Percentiles rank a stretch among this genome's conserved stretches.
phyloP scores from a whole-genome alignment of 2,329 filamentous ascomycete genomes.

The Sclerotinia borealis region DNA sequence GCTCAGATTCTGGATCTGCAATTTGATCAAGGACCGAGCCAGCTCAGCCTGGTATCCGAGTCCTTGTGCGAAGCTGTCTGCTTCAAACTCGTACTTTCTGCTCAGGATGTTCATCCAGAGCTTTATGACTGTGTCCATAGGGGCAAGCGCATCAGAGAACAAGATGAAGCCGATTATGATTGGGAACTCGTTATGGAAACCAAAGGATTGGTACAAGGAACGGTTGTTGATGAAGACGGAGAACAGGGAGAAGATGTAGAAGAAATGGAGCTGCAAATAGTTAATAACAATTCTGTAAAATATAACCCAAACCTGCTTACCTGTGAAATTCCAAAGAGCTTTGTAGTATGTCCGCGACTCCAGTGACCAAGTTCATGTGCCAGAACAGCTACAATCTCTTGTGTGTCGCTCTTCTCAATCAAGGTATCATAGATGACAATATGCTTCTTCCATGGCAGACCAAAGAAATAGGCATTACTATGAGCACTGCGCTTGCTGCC shows the following conservation, averaged over 20 bases:
- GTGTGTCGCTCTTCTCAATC: slow-evolving; percentile 86
- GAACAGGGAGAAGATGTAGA: slow-evolving; percentile 96
- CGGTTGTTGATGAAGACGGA: slow-evolving; percentile 95
- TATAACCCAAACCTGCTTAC: slow-evolving; percentile 38
- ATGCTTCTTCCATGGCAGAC: slow-evolving; percentile 98
- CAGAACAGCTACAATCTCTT: slow-evolving; percentile 91
- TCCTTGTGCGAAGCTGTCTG: slow-evolving; percentile 79
- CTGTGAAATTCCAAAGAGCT: slow-evolving; percentile 80
- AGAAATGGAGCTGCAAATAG: slow-evolving; percentile 67
- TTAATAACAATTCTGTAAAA: slow-evolving; percentile 26
- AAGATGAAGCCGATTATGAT: slow-evolving; percentile 97
- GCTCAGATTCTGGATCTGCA: slow-evolving; percentile 96
- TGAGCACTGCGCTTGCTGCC: slow-evolving; percentile 83
- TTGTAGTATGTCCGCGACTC: slow-evolving; percentile 91
- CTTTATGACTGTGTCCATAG: slow-evolving; percentile 92
- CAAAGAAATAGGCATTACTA: slow-evolving; percentile 94
- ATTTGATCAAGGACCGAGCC: slow-evolving; percentile 84
- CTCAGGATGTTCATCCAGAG: slow-evolving; percentile 94
- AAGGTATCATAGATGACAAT: slow-evolving; percentile 99
- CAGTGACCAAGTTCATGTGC: slow-evolving; percentile 97
- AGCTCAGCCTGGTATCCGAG: slow-evolving; percentile 82
- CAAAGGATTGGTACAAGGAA: slow-evolving; percentile 86
- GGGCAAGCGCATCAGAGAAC: slow-evolving; percentile 92
- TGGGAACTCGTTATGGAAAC: slow-evolving; percentile 74
- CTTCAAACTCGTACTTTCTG: slow-evolving; percentile 92